Evolutionary conservation across 192 early-diverging fungal species (phyloP).

Genomic region (Helicostylum pulchrum): DNA sequence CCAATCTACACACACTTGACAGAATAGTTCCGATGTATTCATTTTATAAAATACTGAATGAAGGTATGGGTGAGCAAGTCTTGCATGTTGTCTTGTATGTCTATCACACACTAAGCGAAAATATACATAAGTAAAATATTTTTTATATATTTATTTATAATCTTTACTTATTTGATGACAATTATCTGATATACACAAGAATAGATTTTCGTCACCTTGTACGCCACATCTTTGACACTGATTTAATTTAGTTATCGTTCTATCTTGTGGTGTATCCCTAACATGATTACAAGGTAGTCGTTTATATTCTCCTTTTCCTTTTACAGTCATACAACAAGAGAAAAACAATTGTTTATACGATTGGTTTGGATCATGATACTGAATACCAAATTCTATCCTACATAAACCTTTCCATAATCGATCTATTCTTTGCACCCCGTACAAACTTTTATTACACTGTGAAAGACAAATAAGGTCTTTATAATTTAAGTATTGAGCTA

Average conservation of each 20-base stretch:
- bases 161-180: conserved; percentile 13
- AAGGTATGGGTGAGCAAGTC: not conserved
- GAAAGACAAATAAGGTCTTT: not conserved
- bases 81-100: conserved; percentile 19
- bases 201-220: not conserved
- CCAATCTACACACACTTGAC: conserved; percentile 23
- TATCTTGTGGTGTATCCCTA: not conserved
- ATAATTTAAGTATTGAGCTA: conserved; percentile 6
- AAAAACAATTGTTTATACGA: conserved; percentile 5
- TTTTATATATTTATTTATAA: too few species aligned
- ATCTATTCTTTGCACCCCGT: conserved; percentile 1
- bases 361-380: conserved; percentile 11
- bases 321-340: not conserved
- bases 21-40: conserved; percentile 18
- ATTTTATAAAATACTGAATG: conserved; percentile 26
- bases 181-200: conserved; percentile 1
- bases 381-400: conserved; percentile 12
- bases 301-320: not conserved
- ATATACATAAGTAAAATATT: not conserved
- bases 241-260: not conserved
- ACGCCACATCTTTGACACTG: not conserved
- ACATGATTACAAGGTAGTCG: conserved; percentile 10
- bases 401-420: conserved; percentile 17
- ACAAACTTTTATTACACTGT: not conserved
- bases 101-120: conserved; percentile 20